Evolutionary conservation across 371 early-diverging fungal genomes (phyloP).

Genomic region (Phascolomyces articulosus): DNA sequence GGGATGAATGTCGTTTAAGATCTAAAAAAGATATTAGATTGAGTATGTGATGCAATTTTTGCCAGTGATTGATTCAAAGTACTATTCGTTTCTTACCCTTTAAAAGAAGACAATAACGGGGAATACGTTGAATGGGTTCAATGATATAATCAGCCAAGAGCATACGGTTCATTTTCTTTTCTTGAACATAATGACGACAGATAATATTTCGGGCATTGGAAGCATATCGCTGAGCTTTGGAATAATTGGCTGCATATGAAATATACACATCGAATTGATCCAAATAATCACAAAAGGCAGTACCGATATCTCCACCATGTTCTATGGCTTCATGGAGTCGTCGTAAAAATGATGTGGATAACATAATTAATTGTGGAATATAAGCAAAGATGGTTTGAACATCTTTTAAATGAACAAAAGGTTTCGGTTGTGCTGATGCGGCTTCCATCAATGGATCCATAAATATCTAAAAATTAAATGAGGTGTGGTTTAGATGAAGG

Average conservation of each 20-base stretch:
- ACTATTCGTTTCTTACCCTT: constrained; percentile 8
- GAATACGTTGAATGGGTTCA: constrained; percentile 56
- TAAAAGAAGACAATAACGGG: constrained; percentile 51
- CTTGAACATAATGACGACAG: constrained; percentile 27
- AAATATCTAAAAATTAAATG: no score
- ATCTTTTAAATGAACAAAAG: constrained; percentile 39
- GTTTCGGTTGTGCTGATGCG: constrained; percentile 34
- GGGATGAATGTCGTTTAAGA: constrained; percentile 40
- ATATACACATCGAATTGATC: constrained; percentile 45
- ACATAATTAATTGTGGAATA: constrained; percentile 41
- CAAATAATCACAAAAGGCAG: constrained; percentile 44
- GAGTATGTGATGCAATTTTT: no score
- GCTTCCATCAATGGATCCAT: constrained; percentile 53
- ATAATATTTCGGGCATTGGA: constrained; percentile 31
- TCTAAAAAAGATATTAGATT: constrained; percentile 25
- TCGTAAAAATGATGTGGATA: constrained; percentile 38
- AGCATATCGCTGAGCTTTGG: constrained; percentile 35
- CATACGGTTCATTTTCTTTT: constrained; percentile 26
- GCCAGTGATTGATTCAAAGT: no score
- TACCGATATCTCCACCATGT: constrained; percentile 28
- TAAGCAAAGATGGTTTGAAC: constrained; percentile 47
- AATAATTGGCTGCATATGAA: constrained; percentile 45
- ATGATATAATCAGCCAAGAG: constrained; percentile 53
- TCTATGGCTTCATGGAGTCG: constrained; percentile 29
- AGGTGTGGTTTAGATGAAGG: no score